Conservation (phyloP, 2,329 filamentous ascomycete species). For the Capronia americana region DNA sequence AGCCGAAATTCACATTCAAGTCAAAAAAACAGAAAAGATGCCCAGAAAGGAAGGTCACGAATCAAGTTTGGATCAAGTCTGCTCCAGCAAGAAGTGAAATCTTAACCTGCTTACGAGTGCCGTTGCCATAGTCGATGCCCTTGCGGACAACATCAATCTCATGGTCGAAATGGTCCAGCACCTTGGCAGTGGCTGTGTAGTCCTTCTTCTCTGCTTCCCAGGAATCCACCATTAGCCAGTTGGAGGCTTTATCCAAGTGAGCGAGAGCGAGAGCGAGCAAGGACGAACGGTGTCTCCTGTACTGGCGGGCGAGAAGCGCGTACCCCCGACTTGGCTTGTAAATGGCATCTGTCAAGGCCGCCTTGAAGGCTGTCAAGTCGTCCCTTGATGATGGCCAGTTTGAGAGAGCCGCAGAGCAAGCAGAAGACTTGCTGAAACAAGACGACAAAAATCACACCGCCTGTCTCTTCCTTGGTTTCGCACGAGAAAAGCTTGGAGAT, state of each 20-base stretch:
- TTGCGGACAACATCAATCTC: constrained; percentile 82
- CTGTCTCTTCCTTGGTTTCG: constrained; percentile 85
- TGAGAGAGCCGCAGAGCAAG: constrained; percentile 73
- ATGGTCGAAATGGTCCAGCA: constrained; percentile 88
- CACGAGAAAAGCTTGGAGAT: constrained; percentile 76
- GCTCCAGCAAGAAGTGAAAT: constrained; percentile 84
- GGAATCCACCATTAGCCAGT: constrained; percentile 84
- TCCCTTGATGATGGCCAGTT: constrained; percentile 80
- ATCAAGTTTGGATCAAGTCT: constrained; percentile 75
- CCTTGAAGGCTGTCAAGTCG: constrained; percentile 80
- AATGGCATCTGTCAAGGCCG: constrained; percentile 66
- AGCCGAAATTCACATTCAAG: no score
- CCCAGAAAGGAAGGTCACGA: no score
- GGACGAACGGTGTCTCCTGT: neutral
- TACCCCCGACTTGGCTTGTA: neutral
- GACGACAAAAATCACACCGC: constrained; percentile 84
- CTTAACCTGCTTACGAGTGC: constrained; percentile 70
- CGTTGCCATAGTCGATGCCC: constrained; percentile 73
- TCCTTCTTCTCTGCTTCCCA: constrained; percentile 86
- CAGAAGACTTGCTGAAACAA: constrained; percentile 70
- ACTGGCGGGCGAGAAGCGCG: neutral
- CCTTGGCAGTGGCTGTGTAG: constrained; percentile 87
- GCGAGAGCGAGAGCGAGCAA: neutral
- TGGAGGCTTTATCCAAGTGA: constrained; percentile 66
- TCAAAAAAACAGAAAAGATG: no score